These are phyloP conservation scores for Brassica incana DNA, from an alignment of 345 rosid genomes.

Conservation along the genomic window DNA sequence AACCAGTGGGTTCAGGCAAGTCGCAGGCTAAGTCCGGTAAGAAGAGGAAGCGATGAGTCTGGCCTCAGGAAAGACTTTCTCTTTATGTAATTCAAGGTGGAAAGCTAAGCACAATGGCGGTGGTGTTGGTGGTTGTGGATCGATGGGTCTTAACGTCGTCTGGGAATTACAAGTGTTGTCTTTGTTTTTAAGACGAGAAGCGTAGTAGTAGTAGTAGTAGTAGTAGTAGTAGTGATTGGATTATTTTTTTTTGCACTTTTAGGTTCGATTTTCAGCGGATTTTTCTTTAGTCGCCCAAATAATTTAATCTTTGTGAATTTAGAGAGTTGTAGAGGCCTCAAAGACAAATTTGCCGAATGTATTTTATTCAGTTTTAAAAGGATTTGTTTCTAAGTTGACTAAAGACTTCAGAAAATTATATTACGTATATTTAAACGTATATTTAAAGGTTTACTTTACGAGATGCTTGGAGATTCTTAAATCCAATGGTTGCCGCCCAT, in stretches of 20 bases:
- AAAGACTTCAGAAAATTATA: neutral
- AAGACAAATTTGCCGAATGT: neutral
- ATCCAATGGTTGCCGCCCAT: slow-evolving; percentile 16
- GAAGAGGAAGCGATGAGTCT: slow-evolving; percentile 59
- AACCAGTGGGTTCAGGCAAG: slow-evolving; percentile 47
- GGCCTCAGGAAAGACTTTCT: neutral
- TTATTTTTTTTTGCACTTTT: neutral
- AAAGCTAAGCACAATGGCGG: slow-evolving; percentile 10
- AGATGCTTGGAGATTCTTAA: slow-evolving; percentile 11
- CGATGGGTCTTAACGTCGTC: slow-evolving; percentile 10
- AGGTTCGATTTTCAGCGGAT: neutral
- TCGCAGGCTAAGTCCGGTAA: slow-evolving; percentile 56
- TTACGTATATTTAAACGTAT: neutral
- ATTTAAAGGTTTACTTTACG: neutral
- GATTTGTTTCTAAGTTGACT: slow-evolving; percentile 1
- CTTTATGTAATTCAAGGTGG: slow-evolving; percentile 24
- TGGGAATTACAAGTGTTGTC: slow-evolving; percentile 25
- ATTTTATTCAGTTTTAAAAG: neutral
- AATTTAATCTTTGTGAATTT: neutral
- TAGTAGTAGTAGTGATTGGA: slow-evolving; percentile 12
- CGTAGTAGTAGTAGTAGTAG: too few species aligned
- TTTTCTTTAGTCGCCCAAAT: neutral
- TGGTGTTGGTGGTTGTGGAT: neutral
- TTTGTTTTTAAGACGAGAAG: slow-evolving; percentile 20
- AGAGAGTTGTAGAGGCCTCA: neutral